Evolutionary conservation across 148 eudicot genomes (phyloP), one percentile per base, ranked within the genome.

Genomic region (Camellia sinensis): DNA sequence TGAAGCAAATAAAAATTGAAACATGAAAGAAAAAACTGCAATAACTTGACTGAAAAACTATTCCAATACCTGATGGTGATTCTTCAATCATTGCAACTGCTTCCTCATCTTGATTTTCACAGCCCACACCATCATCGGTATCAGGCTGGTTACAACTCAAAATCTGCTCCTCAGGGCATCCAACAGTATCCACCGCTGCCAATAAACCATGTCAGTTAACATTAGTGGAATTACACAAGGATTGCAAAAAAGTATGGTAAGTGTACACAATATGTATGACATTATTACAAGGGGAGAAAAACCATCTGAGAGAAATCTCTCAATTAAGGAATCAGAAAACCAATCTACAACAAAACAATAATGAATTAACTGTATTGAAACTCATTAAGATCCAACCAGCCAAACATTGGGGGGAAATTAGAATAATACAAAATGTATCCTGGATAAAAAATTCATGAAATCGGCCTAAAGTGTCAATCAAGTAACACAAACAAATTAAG

Each of bases 51-150:
- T 74, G 18, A 10, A 74, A 56, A 52, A 29, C 7, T 12, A 12
- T 64, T 74, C 40, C 22, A 83, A 67, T 44, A 94, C 97, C 94
- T 89, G 98, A 92, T 48, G 83, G 85, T 62, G 82, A 59, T 81
- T 94, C 98, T 83, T 94, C 98, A 61, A 89, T 78, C 95, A 91
- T 91, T 7, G 92, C 91, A 79, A 91, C 92, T 7, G 89, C 87
- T 83, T 91, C 97, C 68, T 94, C 95, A 7, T 94, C 97, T 61
- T 92, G 91, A 80, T 92, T 92, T 46, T 91, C 95, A 82, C 85
- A 84, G 22, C 70, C 89, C 74, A 83, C 73, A 81, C 78, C 88
- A 86, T 92, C 97, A 86, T 91, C 93, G 73, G 77, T 86, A 71
- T 92, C 98, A 61, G 88, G 85, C 77, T 90, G 95, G 66, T 83